phyloP scores from a whole-genome alignment of 1,139 yeast species.

The Candida glucosophila region DNA sequence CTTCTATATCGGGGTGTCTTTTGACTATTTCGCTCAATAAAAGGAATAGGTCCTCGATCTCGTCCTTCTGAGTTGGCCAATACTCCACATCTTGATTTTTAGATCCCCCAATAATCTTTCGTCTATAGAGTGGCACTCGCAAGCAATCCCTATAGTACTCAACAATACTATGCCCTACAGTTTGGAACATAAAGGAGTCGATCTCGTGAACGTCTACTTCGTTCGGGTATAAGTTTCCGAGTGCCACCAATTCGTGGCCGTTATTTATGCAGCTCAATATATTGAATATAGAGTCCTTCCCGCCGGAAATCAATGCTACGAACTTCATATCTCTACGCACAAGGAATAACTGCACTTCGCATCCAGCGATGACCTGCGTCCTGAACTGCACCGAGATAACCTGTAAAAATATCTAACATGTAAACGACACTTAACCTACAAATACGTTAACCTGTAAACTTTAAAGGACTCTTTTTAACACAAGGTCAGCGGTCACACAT shows the following conservation, averaged over 20 bases:
- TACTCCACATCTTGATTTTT: slow-evolving; percentile 66
- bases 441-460: no score
- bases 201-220: slow-evolving; percentile 46
- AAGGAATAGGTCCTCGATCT: slow-evolving; percentile 68
- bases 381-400: no score
- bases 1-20: slow-evolving; percentile 67
- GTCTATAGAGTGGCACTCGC: slow-evolving; percentile 72
- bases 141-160: slow-evolving; percentile 59
- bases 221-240: slow-evolving; percentile 77
- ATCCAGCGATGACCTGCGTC: no score
- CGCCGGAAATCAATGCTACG: slow-evolving; percentile 88
- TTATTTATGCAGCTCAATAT: slow-evolving; percentile 72
- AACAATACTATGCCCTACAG: slow-evolving; percentile 89
- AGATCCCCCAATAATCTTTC: slow-evolving; percentile 55
- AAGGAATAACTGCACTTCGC: no score
- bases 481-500: no score
- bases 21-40: slow-evolving; percentile 40
- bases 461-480: no score
- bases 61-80: slow-evolving; percentile 56
- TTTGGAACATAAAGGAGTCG: slow-evolving; percentile 95
- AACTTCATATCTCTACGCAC: slow-evolving; percentile 76
- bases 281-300: slow-evolving; percentile 90
- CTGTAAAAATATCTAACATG: no score
- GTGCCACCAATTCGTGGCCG: slow-evolving; percentile 77
- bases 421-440: no score